Base-by-base conservation (phyloP, 2,329 filamentous ascomycete genomes). In the Cordyceps pruinosa region DNA sequence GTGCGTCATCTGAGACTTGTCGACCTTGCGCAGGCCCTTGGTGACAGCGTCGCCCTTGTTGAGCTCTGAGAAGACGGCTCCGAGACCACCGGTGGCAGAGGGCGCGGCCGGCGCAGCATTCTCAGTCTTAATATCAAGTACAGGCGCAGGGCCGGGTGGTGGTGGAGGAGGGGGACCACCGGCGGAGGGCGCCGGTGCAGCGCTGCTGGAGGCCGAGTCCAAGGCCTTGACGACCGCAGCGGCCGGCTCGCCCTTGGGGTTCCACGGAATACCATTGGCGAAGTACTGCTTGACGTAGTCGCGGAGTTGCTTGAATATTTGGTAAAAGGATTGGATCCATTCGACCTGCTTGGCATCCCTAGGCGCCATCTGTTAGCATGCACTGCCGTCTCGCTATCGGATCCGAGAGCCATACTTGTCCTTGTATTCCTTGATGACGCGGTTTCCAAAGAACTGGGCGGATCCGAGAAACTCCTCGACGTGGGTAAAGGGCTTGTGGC, bases 1-100 rank as follows among this genome's bases (percentile, higher is more conserved):
- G 75, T 99, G 94, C 59, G 94, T 99, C 93, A 97, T 97, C 72
- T 97, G 81, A 55, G 89, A 94, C 69, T 87, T 88, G 75, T 97
- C 93, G 50, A 99, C 94, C 77, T 97, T 99, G 63, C 89, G 88
- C 35, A 99, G 80, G 32, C 89, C 86, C 63, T 89, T 85, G 4
- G 94, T 99, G 59, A 99, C 89, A n/a, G 83, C 80, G 59, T 89
- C 85, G 58, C 94, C 94, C 70, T 88, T 87, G 74, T 97, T 97
- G 54, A 99, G 77, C 63, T 97, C 88, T 41, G 87, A 87, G 70
- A 99, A 99, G 3, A 99, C 91, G 25, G 93, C 91, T 23, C 85
- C 85, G 71, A 96, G 85, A 57, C 93, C 91, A 3, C 78, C 71
- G 37, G 77, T 70, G 19, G 74, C 68, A 12, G 79, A 69, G 15